Base-by-base conservation (phyloP, 176 grass and related monocot species). In the Hordeum vulgare region DNA sequence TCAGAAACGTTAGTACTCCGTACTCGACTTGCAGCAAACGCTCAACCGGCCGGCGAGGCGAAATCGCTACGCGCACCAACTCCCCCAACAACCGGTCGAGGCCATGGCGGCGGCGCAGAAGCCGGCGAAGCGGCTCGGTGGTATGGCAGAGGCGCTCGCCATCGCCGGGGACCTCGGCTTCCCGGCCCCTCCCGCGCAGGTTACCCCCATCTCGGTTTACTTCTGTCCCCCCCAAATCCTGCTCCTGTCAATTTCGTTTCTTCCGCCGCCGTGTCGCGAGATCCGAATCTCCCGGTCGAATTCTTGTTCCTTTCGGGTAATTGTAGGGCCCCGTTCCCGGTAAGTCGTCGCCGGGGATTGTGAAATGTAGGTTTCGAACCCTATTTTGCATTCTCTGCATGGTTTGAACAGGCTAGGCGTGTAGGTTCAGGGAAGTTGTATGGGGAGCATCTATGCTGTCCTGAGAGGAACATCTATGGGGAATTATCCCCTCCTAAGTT, bases 81-180 rank as follows among this genome's bases (percentile, higher is more conserved):
- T 36, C 47, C 17, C 76, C 37, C 64, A 65, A 25, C 47, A 37
- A 66, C 40, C 58, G 13, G 29, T 37, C 77, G 54, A 58, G 45
- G 37, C 71, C 29, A 90, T 90, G 88, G 84, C 88, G 23, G 84
- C 84, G 49, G 67, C 68, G 67, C 88, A 59, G 75, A 90, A 86
- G 87, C 80, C 87, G n/a, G 75, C 83, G 66, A 96, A 94, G 85
- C 85, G 91, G 54, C 89, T 91, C 47, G 85, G 93, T 40, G 93
- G 96, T 34, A 96, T 99, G 96, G 91, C 89, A 9, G 96, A 99
- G 85, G 93, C 91, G 78, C 93, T 99, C 59, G 78, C 89, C 81
- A 96, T 99, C 81, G 96, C 96, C 53, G 90, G 85, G 41, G 96
- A 96, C 87, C 91, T 99, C 63, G 96, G 96, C 21, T 96, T 99